Percentiles rank a stretch among this genome's conserved stretches.
phyloP scores from a whole-genome alignment of 306 rosid species.

The Trifolium subterraneum region DNA sequence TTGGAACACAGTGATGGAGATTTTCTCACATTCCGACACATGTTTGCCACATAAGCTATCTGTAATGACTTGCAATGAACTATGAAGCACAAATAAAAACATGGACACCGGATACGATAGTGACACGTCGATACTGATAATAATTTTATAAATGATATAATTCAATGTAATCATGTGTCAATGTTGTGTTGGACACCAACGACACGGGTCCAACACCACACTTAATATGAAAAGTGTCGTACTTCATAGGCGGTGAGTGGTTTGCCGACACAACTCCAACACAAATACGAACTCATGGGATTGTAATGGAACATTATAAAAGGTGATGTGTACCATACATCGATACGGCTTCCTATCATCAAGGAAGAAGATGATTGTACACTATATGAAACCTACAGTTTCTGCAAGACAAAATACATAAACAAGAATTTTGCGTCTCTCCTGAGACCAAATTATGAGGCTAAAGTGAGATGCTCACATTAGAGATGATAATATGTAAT shows the following conservation, averaged over 20 bases:
- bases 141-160: too few species aligned
- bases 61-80: not conserved
- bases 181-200: too few species aligned
- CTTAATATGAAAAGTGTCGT: too few species aligned
- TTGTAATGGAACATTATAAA: not conserved
- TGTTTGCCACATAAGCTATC: not conserved
- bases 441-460: not conserved
- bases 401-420: not conserved
- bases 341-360: not conserved
- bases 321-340: not conserved
- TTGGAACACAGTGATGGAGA: not conserved
- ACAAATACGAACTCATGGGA: not conserved
- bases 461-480: not conserved
- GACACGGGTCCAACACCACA: too few species aligned
- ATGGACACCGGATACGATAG: too few species aligned
- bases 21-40: not conserved
- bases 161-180: too few species aligned
- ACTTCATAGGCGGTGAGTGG: not conserved
- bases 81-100: too few species aligned
- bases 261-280: not conserved
- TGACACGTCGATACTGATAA: too few species aligned
- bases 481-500: conserved; percentile 14
- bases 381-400: not conserved
- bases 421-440: not conserved
- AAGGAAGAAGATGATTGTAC: not conserved